Percentiles rank a stretch among this genome's conserved stretches.
These are phyloP conservation scores for Phytophthora fragariae DNA, from an alignment of 352 stramenopile species.

Conservation along the genomic window DNA sequence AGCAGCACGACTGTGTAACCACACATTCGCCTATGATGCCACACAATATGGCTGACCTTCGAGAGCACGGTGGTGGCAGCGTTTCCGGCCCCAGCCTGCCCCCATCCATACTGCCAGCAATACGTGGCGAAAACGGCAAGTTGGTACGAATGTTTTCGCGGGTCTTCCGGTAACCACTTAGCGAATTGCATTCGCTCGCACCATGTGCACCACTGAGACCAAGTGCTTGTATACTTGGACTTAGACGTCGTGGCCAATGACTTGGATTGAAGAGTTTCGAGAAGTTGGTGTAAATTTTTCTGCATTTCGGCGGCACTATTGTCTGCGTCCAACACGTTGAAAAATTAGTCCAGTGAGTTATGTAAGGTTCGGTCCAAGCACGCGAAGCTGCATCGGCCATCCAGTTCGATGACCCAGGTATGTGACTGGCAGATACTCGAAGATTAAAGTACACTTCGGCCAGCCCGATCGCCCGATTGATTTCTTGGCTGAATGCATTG, in stretches of 20 bases:
- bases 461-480: conserved; percentile 35
- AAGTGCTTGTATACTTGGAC: not conserved
- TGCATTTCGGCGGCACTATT: not conserved
- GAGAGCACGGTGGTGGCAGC: not conserved
- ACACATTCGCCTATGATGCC: not conserved
- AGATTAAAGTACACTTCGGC: conserved; percentile 23
- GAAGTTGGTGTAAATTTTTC: conserved; percentile 1
- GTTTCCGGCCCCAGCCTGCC: not conserved
- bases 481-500: conserved; percentile 32
- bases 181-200: not conserved
- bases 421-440: conserved; percentile 18
- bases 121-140: not conserved
- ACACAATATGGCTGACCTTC: not conserved
- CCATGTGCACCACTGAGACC: not conserved
- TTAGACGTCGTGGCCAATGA: conserved; percentile 12
- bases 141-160: not conserved
- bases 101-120: not conserved
- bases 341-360: conserved; percentile 17
- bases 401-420: conserved; percentile 19
- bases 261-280: conserved; percentile 14
- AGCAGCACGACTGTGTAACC: not conserved
- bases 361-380: conserved; percentile 17
- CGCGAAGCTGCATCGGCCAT: conserved; percentile 37
- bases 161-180: not conserved
- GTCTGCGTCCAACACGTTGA: conserved; percentile 11